These are phyloP conservation scores for Mortierella sp. DNA, from an alignment of 371 early-diverging fungal species.

Conservation along the genomic window DNA sequence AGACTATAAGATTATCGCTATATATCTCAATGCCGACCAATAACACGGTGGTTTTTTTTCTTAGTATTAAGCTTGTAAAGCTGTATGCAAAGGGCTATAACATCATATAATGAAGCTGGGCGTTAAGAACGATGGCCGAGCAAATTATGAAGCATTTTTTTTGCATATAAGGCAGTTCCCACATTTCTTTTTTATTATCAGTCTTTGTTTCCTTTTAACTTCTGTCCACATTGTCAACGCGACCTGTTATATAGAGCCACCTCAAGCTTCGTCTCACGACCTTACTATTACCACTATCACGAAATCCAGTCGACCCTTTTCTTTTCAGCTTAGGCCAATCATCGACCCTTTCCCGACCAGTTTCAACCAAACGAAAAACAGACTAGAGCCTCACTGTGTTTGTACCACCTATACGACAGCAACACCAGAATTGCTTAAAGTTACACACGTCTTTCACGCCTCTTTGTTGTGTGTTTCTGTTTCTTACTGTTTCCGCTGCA, in stretches of 20 bases:
- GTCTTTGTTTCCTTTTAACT: background rate
- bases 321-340: background rate
- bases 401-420: conserved; percentile 28
- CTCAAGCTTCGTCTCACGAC: background rate
- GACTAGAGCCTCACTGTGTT: background rate
- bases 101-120: too few relatives aligned
- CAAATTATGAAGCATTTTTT: too few relatives aligned
- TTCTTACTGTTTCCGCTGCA: background rate
- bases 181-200: too few relatives aligned
- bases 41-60: background rate
- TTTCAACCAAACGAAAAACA: background rate
- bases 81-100: background rate
- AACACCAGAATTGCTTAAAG: conserved; percentile 22
- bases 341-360: background rate
- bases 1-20: background rate
- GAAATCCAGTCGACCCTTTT: background rate
- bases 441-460: conserved; percentile 2
- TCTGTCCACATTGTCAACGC: conserved; percentile 11
- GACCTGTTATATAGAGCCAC: background rate
- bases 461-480: conserved; percentile 3
- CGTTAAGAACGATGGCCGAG: too few relatives aligned
- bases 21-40: too few relatives aligned
- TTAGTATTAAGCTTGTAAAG: too few relatives aligned
- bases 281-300: background rate
- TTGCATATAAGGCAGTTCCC: too few relatives aligned